Evolutionary conservation across 176 grass and related monocot species (phyloP).

Genomic region (Oryza brachyantha): DNA sequence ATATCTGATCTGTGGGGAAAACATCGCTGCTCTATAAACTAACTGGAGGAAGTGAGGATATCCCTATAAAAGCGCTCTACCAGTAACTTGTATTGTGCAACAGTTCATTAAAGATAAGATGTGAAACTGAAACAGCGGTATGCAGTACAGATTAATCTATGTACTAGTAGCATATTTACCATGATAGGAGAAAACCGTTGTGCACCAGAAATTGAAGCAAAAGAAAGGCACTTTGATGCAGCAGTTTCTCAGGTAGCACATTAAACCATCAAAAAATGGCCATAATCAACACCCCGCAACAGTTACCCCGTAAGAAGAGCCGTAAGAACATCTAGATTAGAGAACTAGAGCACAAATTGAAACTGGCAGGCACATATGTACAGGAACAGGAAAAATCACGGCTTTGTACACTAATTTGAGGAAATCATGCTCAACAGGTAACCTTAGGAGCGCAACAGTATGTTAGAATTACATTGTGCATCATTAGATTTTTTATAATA

Average conservation of each 20-base stretch:
- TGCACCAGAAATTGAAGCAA: not conserved
- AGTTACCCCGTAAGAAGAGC: no score
- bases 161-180: not conserved
- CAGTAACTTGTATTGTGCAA: not conserved
- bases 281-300: not conserved
- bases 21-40: not conserved
- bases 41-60: not conserved
- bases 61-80: not conserved
- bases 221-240: not conserved
- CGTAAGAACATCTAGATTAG: no score
- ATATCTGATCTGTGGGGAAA: not conserved
- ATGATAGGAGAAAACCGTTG: not conserved
- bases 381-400: not conserved
- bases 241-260: not conserved
- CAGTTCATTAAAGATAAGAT: not conserved
- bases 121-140: not conserved
- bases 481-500: no score
- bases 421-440: not conserved
- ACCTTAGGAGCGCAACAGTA: not conserved
- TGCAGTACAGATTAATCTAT: not conserved
- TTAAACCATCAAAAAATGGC: not conserved
- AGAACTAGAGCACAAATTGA: not conserved
- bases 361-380: not conserved
- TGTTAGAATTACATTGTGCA: not conserved
- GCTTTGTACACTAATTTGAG: not conserved